Percentiles rank a stretch among this genome's conserved stretches.
Evolutionary conservation across 2,329 filamentous ascomycete genomes (phyloP).

Genomic region (Nakataea oryzae): DNA sequence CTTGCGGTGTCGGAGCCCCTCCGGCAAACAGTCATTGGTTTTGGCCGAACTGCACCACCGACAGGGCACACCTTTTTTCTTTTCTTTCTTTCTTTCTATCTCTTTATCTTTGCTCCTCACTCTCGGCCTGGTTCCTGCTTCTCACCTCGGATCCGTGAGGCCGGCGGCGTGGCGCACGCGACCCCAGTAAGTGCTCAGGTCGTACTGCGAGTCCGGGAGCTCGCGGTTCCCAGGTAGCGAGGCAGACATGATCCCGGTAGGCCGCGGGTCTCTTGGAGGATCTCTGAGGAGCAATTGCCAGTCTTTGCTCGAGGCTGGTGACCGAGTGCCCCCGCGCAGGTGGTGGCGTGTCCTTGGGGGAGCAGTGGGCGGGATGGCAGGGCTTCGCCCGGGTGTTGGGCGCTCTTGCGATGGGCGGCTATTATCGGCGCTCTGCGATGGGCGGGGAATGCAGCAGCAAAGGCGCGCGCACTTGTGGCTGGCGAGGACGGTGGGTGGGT

Average conservation of each 20-base stretch:
- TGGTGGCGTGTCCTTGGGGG: background rate
- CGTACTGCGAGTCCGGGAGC: slow-evolving; percentile 83
- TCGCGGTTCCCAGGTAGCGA: slow-evolving; percentile 63
- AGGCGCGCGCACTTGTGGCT: too few species aligned
- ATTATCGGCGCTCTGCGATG: background rate
- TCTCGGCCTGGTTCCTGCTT: slow-evolving; percentile 7
- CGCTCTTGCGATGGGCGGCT: background rate
- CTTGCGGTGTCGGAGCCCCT: background rate
- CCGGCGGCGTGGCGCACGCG: slow-evolving; percentile 82
- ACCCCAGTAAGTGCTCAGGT: slow-evolving; percentile 89
- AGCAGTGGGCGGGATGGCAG: background rate
- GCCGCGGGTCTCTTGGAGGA: background rate
- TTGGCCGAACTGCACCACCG: background rate
- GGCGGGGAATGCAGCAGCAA: background rate
- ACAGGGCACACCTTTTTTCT: background rate
- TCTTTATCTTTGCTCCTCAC: background rate
- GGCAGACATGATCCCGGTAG: slow-evolving; percentile 42
- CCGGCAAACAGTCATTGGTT: background rate
- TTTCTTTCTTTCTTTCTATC: too few species aligned
- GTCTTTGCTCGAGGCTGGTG: background rate
- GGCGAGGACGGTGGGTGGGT: background rate
- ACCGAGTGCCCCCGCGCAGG: too few species aligned
- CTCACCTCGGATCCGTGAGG: slow-evolving; percentile 92
- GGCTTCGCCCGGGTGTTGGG: background rate
- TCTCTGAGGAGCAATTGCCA: background rate